phyloP scores from a whole-genome alignment of 192 early-diverging fungal species.

The Borealophlyctis nickersoniae region DNA sequence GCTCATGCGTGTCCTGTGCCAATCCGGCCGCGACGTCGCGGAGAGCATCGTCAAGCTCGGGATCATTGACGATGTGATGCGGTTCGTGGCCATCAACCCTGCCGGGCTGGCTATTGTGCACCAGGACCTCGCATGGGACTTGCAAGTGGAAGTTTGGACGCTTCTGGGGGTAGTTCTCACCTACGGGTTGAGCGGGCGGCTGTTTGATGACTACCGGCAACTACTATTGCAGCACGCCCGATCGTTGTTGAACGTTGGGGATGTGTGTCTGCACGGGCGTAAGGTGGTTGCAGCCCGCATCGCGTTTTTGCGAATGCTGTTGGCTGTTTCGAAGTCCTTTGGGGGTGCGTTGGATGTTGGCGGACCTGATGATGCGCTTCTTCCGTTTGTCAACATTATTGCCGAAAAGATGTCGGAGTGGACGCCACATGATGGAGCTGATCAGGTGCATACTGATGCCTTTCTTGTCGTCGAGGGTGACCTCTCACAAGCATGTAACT shows the following conservation, averaged over 20 bases:
- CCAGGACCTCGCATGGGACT: neutral
- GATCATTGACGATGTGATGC: constrained; percentile 18
- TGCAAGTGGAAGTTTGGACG: constrained; percentile 19
- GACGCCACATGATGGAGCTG: neutral
- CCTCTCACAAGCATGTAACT: too few relatives aligned
- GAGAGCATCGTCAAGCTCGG: constrained; percentile 13
- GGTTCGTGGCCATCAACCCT: constrained; percentile 14
- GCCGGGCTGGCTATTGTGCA: neutral
- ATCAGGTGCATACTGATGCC: too few relatives aligned
- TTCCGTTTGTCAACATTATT: constrained; percentile 25
- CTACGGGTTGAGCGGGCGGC: constrained; percentile 13
- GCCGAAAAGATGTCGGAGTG: neutral
- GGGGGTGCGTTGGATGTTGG: constrained; percentile 25
- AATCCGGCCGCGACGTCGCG: constrained; percentile 18
- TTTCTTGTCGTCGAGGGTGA: too few relatives aligned
- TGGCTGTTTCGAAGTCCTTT: constrained; percentile 9
- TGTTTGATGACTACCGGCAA: constrained; percentile 29
- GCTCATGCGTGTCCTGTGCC: constrained; percentile 25
- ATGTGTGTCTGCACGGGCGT: neutral
- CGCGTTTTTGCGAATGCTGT: constrained; percentile 21
- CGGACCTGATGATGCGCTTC: constrained; percentile 26
- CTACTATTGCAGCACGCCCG: constrained; percentile 1
- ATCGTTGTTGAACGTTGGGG: neutral
- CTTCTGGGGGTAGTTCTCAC: constrained; percentile 16
- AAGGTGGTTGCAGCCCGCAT: neutral